Conservation (phyloP, 2,329 filamentous ascomycete genomes). For the Passalora sequoiae region DNA sequence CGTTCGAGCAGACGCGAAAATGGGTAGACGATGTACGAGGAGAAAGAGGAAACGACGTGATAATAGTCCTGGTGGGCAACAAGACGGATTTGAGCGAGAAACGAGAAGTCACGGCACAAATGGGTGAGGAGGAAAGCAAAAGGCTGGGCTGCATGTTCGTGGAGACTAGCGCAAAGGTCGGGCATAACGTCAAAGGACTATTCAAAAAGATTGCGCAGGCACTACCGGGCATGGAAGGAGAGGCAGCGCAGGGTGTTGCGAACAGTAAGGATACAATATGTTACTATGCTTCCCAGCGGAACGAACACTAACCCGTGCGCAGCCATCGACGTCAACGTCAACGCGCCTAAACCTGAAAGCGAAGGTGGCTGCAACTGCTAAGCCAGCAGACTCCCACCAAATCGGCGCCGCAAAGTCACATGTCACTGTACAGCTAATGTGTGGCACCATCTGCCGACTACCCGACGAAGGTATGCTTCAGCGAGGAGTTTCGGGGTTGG, state of each 20-base stretch:
- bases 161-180: conserved; percentile 95
- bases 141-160: conserved; percentile 98
- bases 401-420: not conserved
- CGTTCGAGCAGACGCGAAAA: conserved; percentile 97
- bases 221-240: conserved; percentile 92
- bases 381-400: not conserved
- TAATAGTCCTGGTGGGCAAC: conserved; percentile 96
- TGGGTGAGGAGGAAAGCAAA: conserved; percentile 97
- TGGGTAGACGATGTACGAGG: conserved; percentile 98
- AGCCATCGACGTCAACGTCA: conserved; percentile 37
- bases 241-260: conserved; percentile 68
- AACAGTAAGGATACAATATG: conserved; percentile 61
- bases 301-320: conserved; percentile 17
- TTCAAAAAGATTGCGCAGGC: conserved; percentile 99
- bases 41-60: conserved; percentile 95
- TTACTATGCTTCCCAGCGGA: not conserved
- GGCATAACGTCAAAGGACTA: conserved; percentile 95
- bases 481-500: not conserved
- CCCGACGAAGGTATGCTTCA: not conserved
- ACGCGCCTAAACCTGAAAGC: conserved; percentile 32
- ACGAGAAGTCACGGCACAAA: conserved; percentile 90
- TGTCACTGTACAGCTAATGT: not conserved
- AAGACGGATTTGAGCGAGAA: conserved; percentile 99
- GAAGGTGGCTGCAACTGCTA: conserved; percentile 37
- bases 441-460: not conserved